Base-by-base conservation (phyloP, 2,329 filamentous ascomycete species). In the Periconia macrospinosa region DNA sequence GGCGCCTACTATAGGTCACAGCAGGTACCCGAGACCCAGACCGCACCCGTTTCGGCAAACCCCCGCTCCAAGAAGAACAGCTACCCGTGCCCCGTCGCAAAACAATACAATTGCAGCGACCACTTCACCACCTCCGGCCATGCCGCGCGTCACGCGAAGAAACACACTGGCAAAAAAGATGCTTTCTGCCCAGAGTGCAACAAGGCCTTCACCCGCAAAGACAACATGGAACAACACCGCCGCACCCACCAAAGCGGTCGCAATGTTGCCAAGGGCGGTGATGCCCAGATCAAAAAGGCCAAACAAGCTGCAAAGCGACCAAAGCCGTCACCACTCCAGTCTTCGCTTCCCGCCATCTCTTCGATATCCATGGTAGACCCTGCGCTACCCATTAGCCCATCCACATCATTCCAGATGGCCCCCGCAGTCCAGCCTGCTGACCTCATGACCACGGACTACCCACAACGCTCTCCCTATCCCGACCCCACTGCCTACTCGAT, bases 161-260 rank as follows among this genome's bases (percentile, higher is more conserved):
- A 91, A 67, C 90, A 93, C 77, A 91, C 88, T 1, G 88, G 88
- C 46, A 89, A 91, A 74, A 92, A 92, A 77, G 86, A 86, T 14
- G 87, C 91, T 19, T 83, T 86, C 30, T 89, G 82, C 65, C 76
- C 81, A 0, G 87, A 87, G 55, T 92, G 89, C 78, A 83, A 85
- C 72, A 91, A 91, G 76, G 89, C 88, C 66, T 92, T 92, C 64
- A 91, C 88, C 11, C 87, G 89, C 59, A 86, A 88, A 63, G 89
- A 92, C 79, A 92, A 92, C 78, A 92, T 92, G 89, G 91, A 91
- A 79, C 89, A 92, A 75, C 89, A 92, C 66, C 81, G 90, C 30
- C 84, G 90, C 65, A 92, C 89, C 0, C 89, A 92, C 71, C 87
- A 84, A 58, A 79, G 75, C 56, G 79, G 78, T 5, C 77, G 79